Evolutionary conservation across 192 early-diverging fungal species (phyloP), one percentile per base, ranked within the genome.

Genomic region (Coemansia sp.): DNA sequence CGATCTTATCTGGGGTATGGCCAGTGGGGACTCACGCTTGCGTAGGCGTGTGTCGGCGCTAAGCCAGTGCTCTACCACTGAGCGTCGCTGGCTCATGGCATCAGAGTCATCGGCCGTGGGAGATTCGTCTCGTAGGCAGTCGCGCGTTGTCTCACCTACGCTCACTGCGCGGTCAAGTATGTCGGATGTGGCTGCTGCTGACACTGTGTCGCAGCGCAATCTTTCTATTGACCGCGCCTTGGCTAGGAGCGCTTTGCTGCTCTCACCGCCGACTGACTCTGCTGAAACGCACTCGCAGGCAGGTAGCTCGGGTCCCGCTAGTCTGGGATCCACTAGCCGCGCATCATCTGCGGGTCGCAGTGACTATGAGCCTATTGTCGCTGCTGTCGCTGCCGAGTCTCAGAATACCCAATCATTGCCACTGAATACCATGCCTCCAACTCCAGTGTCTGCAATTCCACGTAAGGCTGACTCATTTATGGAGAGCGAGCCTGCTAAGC

Each of bases 61-160:
- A 39, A 83, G 80, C 66, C 80, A 83, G 72, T 83, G 80, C 67
- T 78, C 80, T 29, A 83, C 80, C 5, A 83, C 80, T 11, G 80
- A 83, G 72, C 72, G 80, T 33, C 80, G 72, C 63, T 83, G 80
- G 80, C 72, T 74, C 50, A 65, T 58, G 66, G 66, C 76, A 6
- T 60, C 76, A n/a, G 71, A 79, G 47, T 66, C 43, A 13, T 46
- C 75, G 22, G 43, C 49, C 36, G 57, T 31, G 11, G 66, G 53
- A 2, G 36, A 52, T 38, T 57, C 39, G n/a, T 73, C 71, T 22
- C 79, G 79, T 41, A 76, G 80, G 39, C 80, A 74, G 52, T 82
- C 80, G 47, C 64, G 64, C 8, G 61, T 63, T 2, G 53, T 68
- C 3, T 83, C 80, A 47, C 80, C 80, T 0, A 47, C 68, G 24